These are phyloP conservation scores for Trichosporon sp. DNA, from an alignment of 1,284 basidiomycete genomes.

Conservation along the genomic window DNA sequence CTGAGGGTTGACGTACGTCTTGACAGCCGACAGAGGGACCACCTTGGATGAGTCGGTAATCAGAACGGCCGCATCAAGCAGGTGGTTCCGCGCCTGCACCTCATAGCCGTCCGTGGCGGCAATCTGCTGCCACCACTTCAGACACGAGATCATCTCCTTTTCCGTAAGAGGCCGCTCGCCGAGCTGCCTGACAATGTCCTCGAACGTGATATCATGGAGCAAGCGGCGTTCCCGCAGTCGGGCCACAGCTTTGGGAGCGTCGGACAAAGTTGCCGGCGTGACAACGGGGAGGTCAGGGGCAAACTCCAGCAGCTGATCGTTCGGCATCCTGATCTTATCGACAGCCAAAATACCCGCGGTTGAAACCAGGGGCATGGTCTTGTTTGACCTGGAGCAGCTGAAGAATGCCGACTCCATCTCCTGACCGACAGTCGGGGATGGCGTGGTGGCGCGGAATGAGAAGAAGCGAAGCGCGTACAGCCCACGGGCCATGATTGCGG, in stretches of 20 bases:
- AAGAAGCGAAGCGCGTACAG: conserved; percentile 86
- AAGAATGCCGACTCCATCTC: conserved; percentile 80
- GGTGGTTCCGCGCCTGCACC: conserved; percentile 54
- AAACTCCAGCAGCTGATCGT: conserved; percentile 69
- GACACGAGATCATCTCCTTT: conserved; percentile 71
- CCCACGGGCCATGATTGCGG: conserved; percentile 58
- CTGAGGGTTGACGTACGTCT: conserved; percentile 69
- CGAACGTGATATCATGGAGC: conserved; percentile 76
- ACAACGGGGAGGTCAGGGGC: conserved; percentile 75
- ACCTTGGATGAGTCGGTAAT: conserved; percentile 54
- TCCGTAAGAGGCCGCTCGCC: conserved; percentile 66
- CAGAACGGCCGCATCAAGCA: conserved; percentile 68
- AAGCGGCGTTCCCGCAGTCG: conserved; percentile 64
- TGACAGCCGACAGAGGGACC: conserved; percentile 64
- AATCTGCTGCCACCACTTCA: conserved; percentile 82
- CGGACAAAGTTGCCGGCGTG: conserved; percentile 61
- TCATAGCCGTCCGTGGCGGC: conserved; percentile 54
- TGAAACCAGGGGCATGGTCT: conserved; percentile 70
- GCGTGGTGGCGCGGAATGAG: conserved; percentile 79
- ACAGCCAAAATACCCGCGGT: conserved; percentile 69
- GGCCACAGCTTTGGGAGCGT: conserved; percentile 63
- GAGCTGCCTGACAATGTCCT: conserved; percentile 81
- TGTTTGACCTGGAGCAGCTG: conserved; percentile 53
- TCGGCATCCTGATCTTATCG: conserved; percentile 70
- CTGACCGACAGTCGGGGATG: conserved; percentile 75